phyloP scores from a whole-genome alignment of 306 rosid genomes.

The Aeschynomene evenia region DNA sequence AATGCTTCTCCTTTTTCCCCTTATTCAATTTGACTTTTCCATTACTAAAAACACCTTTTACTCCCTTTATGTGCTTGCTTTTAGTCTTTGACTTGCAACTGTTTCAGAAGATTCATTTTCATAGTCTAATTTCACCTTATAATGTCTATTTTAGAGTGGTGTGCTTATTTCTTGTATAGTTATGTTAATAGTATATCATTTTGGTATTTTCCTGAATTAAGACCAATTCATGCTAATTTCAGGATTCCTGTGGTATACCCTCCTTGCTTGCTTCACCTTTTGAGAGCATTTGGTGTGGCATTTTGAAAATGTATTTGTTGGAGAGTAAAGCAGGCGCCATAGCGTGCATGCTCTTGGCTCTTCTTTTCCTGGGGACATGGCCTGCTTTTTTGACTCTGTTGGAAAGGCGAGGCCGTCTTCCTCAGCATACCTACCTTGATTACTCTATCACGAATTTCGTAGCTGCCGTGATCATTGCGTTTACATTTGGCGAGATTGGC shows the following conservation, averaged over 20 bases:
- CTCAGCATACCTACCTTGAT: conserved; percentile 93
- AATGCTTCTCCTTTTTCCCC: neutral
- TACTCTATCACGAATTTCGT: conserved; percentile 81
- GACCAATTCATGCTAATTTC: conserved; percentile 28
- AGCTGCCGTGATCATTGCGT: conserved; percentile 77
- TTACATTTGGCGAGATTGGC: conserved; percentile 83
- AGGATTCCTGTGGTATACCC: conserved; percentile 40
- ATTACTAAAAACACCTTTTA: neutral
- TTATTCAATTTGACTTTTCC: neutral
- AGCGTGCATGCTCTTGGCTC: conserved; percentile 79
- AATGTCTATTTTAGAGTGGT: neutral
- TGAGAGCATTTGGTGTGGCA: conserved; percentile 33
- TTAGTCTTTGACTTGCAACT: neutral
- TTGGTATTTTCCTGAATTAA: neutral
- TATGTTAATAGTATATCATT: neutral
- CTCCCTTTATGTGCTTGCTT: neutral
- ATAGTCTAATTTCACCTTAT: neutral
- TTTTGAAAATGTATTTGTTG: conserved; percentile 65
- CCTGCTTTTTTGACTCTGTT: conserved; percentile 77
- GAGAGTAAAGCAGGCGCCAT: conserved; percentile 93
- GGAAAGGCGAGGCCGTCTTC: conserved; percentile 91
- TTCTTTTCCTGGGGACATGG: conserved; percentile 87
- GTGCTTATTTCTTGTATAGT: neutral
- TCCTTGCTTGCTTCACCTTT: conserved; percentile 30
- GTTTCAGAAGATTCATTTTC: conserved; percentile 8